Base-by-base conservation (phyloP, 257 asterid species). In the Nyctanthes arbortristis region DNA sequence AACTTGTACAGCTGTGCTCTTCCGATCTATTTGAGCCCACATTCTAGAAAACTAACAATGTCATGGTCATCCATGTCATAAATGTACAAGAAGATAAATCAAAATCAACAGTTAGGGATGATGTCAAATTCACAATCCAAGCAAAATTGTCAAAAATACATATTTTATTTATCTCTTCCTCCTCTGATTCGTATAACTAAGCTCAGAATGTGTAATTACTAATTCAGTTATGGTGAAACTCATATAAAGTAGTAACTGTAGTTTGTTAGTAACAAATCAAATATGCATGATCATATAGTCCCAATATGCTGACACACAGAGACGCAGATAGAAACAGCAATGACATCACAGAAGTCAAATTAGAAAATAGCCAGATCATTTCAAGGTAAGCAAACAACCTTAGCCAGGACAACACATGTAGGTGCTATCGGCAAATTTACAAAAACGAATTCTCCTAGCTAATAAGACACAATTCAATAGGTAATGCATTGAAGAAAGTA, bases 21-120 rank as follows among this genome's bases (percentile, higher is more conserved):
- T 56, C 63, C 24, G 65, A 60, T n/a, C n/a, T 9, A 70, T 9
- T 43, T 28, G 27, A 29, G 25, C 29, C 34, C 5, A 43, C 11
- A 29, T 58, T 68, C 67, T 54, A 28, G 63, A 57, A 59, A 58
- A 49, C 47, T 11, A 65, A 57, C 32, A 16, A 60, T 47, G 27
- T 3, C 24, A 57, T 57, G 43, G 61, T 13, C 7, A 22, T 59
- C 67, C 66, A 57, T 57, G 27, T 33, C 31, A 32, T 54, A 30
- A 39, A 45, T 47, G 59, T 66, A 65, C 67, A 30, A 62, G 61
- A 8, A 18, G 47, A 29, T 31, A 22, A 55, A 29, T 71, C 30
- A 14, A 52, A 52, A n/a, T 2, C 34, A 52, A 70, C 55, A 37
- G 36, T 52, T 20, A 25, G 22, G 27, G 16, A 3, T 52, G 28